Evolutionary conservation across 2,329 filamentous ascomycete genomes (phyloP), one percentile per base, ranked within the genome.

Genomic region (Sclerotinia glacialis): DNA sequence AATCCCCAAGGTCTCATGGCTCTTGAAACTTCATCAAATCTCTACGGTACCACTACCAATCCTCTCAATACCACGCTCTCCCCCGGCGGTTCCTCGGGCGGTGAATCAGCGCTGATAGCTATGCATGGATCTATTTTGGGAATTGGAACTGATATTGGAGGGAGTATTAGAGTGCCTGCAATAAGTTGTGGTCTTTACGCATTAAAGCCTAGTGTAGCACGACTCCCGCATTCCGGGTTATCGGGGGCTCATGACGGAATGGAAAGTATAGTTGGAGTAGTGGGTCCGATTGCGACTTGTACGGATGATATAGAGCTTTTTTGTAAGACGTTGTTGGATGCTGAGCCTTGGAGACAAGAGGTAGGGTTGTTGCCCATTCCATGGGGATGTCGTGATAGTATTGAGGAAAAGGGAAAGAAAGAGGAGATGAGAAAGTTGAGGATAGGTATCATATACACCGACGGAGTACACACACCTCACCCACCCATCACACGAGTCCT

Each of bases 51-150:
- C 18, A 77, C 75, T 0, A 70, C 87, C 40, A 89, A 89, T 70
- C 86, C 87, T 0, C 75, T 80, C 28, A 87, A 87, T 65, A 78
- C 82, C 5, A 77, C 78, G 21, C 78, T 85, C 28, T 86, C 84
- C 0, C 82, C 84, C 0, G 87, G 87, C 7, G 87, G 88, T 4
- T 83, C 81, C 8, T 84, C 83, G 0, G 87, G 88, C 14, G 88
- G 88, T 9, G 86, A 89, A 73, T 85, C 81, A 0, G 84, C 83
- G 0, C 76, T 88, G 5, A 71, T 88, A 21, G 83, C 82, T 8
- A 80, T 88, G 78, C 80, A 80, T 28, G 69, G 69, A 3, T 66
- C 79, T 34, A 78, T 86, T 50, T 71, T 88, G 1, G 87, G 87
- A 2, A 76, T 78, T 46, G 72, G 72, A 1, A 73, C 72, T 0